Conservation (phyloP, 1,284 basidiomycete genomes). For the Papiliotrema nemorosa region DNA sequence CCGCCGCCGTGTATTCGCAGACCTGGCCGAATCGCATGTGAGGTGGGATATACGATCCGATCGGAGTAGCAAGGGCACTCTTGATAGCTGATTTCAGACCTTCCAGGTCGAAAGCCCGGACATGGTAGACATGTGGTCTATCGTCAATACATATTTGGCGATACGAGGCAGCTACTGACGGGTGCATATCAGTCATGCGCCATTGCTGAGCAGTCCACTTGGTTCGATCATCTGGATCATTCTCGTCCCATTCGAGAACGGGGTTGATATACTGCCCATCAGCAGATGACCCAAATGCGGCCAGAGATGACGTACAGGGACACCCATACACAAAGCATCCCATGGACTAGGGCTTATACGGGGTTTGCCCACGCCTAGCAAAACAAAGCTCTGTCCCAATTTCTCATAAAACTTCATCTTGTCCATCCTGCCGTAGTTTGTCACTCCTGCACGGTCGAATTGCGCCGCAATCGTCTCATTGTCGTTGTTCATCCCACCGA, state of each 20-base stretch:
- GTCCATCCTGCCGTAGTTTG: constrained; percentile 27
- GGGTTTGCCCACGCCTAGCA: constrained; percentile 35
- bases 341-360: constrained; percentile 34
- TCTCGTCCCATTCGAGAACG: constrained; percentile 42
- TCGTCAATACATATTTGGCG: constrained; percentile 2
- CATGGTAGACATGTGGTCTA: constrained; percentile 50
- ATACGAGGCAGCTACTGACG: constrained; percentile 21
- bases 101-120: constrained; percentile 31
- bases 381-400: constrained; percentile 22
- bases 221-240: constrained; percentile 36
- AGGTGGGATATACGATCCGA: constrained; percentile 29
- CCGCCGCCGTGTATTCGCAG: constrained; percentile 16
- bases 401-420: constrained; percentile 32
- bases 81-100: constrained; percentile 26
- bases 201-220: constrained; percentile 48
- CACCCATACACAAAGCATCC: constrained; percentile 38
- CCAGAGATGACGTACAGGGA: constrained; percentile 19
- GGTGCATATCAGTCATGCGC: constrained; percentile 36
- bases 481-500: constrained; percentile 29
- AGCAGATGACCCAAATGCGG: neutral
- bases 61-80: constrained; percentile 26
- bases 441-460: constrained; percentile 19
- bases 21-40: constrained; percentile 26
- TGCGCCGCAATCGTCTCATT: constrained; percentile 11
- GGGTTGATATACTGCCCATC: constrained; percentile 51